Base-by-base conservation (phyloP, 129 eudicot species). In the Tagetes patula region DNA sequence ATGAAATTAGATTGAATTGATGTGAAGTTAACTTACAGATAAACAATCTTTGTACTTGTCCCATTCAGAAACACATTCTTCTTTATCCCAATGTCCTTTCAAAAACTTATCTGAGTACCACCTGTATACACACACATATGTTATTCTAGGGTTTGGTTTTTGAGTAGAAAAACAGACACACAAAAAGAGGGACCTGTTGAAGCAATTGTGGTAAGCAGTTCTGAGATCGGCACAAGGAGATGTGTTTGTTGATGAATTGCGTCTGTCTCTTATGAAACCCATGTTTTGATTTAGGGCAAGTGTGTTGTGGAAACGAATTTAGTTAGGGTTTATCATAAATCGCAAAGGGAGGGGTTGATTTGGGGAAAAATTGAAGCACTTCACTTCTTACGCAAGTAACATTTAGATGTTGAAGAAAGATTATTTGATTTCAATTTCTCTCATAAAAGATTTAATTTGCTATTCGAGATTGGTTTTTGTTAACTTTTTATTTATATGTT, bases 91-190 rank as follows among this genome's bases (percentile, higher is more conserved):
- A 62, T 83, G 85, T 58, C 99, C 99, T 83, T 88, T 94, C 86
- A 94, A 82, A 68, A 87, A 94, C 78, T 94, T 88, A 69, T 94
- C 99, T 0, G 96, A 81, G 75, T 94, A 94, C 99, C 99, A 90
- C 83, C 99, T 94, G 71, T 30, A 77, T 1, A n/a, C 58, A 3
- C 59, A 31, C 32, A n/a, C 68, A 61, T 0, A 67, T 13, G 33
- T 38, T 5, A 41, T 61, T 58, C 12, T 65, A 75, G 71, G 73
- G 77, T 12, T 69, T 50, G 73, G 77, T 12, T 69, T 50, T 67
- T 62, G 13, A 5, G 8, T 6, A 8, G 0, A 0, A 43, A 43
- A 43, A 61, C 3, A 46, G 11, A 10, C 40, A 52, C 39, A 30
- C 6, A 55, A 2, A 1, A 1, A 48, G 42, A 39, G 46, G 47